Evolutionary conservation across 371 early-diverging fungal genomes (phyloP), one percentile per base, ranked within the genome.

Genomic region (Apophysomyces sp.): DNA sequence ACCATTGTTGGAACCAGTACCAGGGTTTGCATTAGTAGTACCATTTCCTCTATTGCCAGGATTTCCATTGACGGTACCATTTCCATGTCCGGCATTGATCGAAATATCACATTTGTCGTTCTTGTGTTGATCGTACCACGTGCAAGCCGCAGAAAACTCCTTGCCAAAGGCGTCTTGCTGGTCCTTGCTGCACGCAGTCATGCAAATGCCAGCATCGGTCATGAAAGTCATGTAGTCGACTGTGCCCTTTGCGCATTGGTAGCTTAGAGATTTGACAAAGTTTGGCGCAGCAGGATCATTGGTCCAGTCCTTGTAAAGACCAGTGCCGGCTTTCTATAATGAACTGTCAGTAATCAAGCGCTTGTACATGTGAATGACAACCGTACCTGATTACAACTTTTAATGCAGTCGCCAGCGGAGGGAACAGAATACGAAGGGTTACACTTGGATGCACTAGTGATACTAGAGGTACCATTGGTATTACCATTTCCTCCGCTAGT

Each of bases 121-220:
- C 37, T 52, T 65, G 52, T 77, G 68, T 5, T 29, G 54, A 4
- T 27, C 51, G 44, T 74, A 80, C 76, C 74, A 76, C 9, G 61
- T 21, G 40, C 64, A 68, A 9, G 52, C 61, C 41, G 56, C 53
- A 37, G 30, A 24, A 60, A 52, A 71, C 55, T 71, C 65, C 41
- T 63, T 62, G 0, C 18, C 56, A 57, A 65, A 78, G 9, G 58
- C 65, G 27, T 65, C 51, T 27, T 66, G 71, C 24, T 78, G 72
- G 9, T 37, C 52, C 12, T 40, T 15, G 29, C 65, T 58, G 52
- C 78, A 78, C 0, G 55, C 58, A 61, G 63, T 66, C 71, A 68
- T 67, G 59, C 78, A 78, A 21, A 65, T 67, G 21, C 78, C 75
- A 26, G 73, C 71, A 16, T 65, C 26, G 27, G 72, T 75, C 75